phyloP scores from a whole-genome alignment of 169 alveolate genomes.

The Hammondia hammondi region DNA sequence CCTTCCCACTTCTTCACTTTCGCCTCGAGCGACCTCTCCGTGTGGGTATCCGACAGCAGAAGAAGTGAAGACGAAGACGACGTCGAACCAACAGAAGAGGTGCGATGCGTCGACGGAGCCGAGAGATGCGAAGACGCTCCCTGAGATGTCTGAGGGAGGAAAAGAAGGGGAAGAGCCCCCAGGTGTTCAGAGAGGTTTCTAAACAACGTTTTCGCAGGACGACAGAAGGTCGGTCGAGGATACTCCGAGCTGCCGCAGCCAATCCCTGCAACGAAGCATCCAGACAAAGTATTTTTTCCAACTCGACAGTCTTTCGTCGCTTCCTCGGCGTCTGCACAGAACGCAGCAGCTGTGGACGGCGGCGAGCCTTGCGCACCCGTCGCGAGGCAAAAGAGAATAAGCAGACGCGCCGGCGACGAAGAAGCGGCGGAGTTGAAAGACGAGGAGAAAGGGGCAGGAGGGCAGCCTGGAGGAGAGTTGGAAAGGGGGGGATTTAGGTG shows the following conservation, averaged over 20 bases:
- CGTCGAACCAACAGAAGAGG: background rate
- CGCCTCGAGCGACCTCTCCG: background rate
- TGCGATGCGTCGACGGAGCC: too few relatives aligned
- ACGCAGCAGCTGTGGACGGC: slow-evolving; percentile 1
- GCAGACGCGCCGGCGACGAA: background rate
- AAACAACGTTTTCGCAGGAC: background rate
- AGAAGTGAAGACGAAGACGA: background rate
- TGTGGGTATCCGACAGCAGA: background rate
- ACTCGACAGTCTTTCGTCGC: background rate
- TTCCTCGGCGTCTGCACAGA: background rate
- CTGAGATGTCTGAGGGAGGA: too few relatives aligned
- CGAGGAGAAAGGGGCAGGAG: too few relatives aligned
- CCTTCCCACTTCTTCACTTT: background rate
- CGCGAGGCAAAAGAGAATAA: background rate
- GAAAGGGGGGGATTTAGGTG: background rate
- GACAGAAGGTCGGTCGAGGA: slow-evolving; percentile 13
- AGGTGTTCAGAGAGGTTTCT: too few relatives aligned
- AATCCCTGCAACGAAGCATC: background rate
- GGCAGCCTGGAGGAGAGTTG: too few relatives aligned
- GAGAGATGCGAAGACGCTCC: too few relatives aligned
- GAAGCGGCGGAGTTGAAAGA: background rate
- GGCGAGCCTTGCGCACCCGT: background rate
- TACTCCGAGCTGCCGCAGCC: slow-evolving; percentile 38
- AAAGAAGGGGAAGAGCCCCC: too few relatives aligned
- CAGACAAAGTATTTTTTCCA: background rate